A percentile compares a stretch with the other conserved stretches of the same genome.
phyloP scores from a whole-genome alignment of 495 filamentous ascomycete species.

The Neurospora sp. region DNA sequence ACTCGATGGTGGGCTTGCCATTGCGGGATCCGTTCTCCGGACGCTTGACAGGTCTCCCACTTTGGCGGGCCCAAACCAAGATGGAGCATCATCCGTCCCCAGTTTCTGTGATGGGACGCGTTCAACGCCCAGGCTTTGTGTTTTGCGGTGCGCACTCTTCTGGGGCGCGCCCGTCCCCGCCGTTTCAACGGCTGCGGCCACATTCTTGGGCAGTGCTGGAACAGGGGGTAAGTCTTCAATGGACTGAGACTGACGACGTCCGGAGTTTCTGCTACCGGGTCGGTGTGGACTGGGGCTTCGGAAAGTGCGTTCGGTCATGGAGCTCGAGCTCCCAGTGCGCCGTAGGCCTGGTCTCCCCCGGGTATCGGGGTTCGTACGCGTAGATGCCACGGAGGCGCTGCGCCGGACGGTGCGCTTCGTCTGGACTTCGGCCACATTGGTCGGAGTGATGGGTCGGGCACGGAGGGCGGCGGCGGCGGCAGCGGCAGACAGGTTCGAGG shows the following conservation, averaged over 20 bases:
- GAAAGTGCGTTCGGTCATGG: constrained; percentile 82
- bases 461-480: constrained; percentile 78
- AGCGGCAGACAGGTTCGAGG: constrained; percentile 59
- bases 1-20: constrained; percentile 27
- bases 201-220: constrained; percentile 54
- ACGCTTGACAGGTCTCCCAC: constrained; percentile 34
- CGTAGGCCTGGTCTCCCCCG: constrained; percentile 41
- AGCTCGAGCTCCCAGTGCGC: constrained; percentile 59
- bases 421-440: constrained; percentile 66
- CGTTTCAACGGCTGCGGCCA: constrained; percentile 14
- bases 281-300: constrained; percentile 54
- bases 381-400: constrained; percentile 58
- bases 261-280: constrained; percentile 34
- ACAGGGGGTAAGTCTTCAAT: constrained; percentile 55
- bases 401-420: constrained; percentile 77
- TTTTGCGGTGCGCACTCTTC: constrained; percentile 10
- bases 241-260: constrained; percentile 14
- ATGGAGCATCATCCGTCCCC: constrained; percentile 19
- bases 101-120: constrained; percentile 37
- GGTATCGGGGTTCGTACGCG: constrained; percentile 36
- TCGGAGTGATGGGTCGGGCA: constrained; percentile 65
- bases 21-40: constrained; percentile 31
- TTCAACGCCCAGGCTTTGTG: constrained; percentile 24
- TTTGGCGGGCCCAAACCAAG: constrained; percentile 33
- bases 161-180: constrained; percentile 1